phyloP scores from a whole-genome alignment of 371 early-diverging fungal genomes.

The Coemansia sp. region DNA sequence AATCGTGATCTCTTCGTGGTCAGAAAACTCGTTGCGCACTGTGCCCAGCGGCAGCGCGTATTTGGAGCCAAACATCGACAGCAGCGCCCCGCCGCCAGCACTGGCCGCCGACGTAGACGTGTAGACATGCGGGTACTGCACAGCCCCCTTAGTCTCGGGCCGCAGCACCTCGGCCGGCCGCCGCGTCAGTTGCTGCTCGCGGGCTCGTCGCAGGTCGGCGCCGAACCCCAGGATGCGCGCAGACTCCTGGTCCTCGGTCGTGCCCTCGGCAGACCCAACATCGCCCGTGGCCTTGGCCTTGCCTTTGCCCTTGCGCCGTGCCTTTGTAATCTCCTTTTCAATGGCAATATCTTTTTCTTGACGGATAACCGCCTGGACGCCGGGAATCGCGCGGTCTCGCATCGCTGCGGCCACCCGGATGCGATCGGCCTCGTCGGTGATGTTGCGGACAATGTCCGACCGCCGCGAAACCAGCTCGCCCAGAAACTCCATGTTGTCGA shows the following conservation, averaged over 20 bases:
- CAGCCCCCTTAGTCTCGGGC: conserved; percentile 13
- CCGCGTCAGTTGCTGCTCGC: conserved; percentile 36
- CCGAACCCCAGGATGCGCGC: conserved; percentile 38
- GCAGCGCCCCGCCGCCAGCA: conserved; percentile 31
- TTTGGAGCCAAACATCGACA: conserved; percentile 62
- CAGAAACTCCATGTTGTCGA: conserved; percentile 69
- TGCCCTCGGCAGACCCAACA: neutral
- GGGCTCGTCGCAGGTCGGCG: conserved; percentile 29
- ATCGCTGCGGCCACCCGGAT: conserved; percentile 16
- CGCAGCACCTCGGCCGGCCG: conserved; percentile 27
- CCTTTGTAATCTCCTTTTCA: conserved; percentile 27
- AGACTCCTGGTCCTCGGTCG: conserved; percentile 20
- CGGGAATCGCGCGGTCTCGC: conserved; percentile 5
- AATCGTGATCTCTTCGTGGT: conserved; percentile 81
- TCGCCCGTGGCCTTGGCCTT: conserved; percentile 4
- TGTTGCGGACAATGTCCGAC: conserved; percentile 25
- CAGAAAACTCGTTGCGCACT: conserved; percentile 58
- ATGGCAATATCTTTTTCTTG: conserved; percentile 31
- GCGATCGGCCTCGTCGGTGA: conserved; percentile 24
- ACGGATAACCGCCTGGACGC: conserved; percentile 30
- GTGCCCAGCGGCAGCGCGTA: conserved; percentile 75
- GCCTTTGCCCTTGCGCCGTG: conserved; percentile 26
- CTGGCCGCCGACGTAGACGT: conserved; percentile 15
- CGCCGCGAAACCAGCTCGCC: conserved; percentile 47
- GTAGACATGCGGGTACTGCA: conserved; percentile 50